Percentiles rank a stretch among this genome's conserved stretches.
phyloP scores from a whole-genome alignment of 1,139 yeast species.

The Geotrichum reessii region DNA sequence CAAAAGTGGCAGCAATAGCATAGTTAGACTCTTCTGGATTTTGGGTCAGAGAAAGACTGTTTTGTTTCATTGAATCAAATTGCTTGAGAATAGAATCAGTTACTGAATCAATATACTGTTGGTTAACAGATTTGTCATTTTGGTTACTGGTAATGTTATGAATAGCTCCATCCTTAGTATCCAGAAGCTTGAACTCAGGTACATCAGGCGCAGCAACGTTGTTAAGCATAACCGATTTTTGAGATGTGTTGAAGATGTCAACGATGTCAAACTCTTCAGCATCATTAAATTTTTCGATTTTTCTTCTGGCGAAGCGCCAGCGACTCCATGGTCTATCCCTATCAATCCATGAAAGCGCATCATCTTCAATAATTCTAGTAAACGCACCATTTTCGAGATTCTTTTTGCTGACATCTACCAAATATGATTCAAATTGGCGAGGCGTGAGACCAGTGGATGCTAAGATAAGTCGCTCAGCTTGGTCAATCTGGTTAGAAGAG shows the following conservation, averaged over 20 bases:
- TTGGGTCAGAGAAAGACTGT: background rate
- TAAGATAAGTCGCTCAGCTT: conserved; percentile 29
- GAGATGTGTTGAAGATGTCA: conserved; percentile 9
- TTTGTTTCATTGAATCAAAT: conserved; percentile 6
- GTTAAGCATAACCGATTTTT: background rate
- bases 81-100: conserved; percentile 10
- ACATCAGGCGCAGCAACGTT: conserved; percentile 5
- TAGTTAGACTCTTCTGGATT: conserved; percentile 18
- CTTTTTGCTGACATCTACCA: conserved; percentile 22
- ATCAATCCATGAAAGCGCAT: conserved; percentile 32
- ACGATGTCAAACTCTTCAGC: conserved; percentile 4
- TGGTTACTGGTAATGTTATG: background rate
- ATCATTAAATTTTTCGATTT: background rate
- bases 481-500: conserved; percentile 20
- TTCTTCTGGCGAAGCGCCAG: conserved; percentile 22
- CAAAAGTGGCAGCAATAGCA: conserved; percentile 35
- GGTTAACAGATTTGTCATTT: background rate
- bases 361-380: conserved; percentile 30
- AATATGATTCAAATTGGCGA: conserved; percentile 21
- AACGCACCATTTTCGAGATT: conserved; percentile 19
- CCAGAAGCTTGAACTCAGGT: conserved; percentile 1
- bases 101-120: conserved; percentile 6
- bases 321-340: conserved; percentile 30
- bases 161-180: background rate
- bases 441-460: conserved; percentile 24